These are phyloP conservation scores for Colletotrichum sp. DNA, from an alignment of 2,329 filamentous ascomycete species.

Conservation along the genomic window DNA sequence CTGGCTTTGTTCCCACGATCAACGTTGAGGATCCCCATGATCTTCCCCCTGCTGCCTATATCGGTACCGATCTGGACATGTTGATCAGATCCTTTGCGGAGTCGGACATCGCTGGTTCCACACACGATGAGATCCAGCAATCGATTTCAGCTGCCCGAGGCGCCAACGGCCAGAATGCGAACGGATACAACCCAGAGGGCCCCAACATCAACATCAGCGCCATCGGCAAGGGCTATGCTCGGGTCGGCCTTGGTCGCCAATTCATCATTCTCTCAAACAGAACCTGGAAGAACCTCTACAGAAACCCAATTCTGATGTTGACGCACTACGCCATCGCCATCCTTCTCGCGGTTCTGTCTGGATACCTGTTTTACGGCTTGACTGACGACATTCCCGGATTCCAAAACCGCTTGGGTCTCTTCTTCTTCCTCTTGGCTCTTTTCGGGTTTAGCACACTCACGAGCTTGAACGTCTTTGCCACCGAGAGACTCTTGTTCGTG, in stretches of 20 bases:
- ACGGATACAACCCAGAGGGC: slow-evolving; percentile 52
- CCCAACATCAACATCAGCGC: slow-evolving; percentile 59
- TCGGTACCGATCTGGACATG: slow-evolving; percentile 79
- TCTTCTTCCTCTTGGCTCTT: slow-evolving; percentile 95
- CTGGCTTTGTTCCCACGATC: slow-evolving; percentile 54
- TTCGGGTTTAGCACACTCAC: slow-evolving; percentile 98
- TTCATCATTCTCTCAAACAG: slow-evolving; percentile 88
- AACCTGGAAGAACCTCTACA: slow-evolving; percentile 97
- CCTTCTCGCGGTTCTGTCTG: slow-evolving; percentile 89
- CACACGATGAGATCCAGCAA: slow-evolving; percentile 79
- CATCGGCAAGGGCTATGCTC: slow-evolving; percentile 80
- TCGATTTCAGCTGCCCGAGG: slow-evolving; percentile 68
- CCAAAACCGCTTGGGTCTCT: slow-evolving; percentile 94
- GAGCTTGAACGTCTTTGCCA: slow-evolving; percentile 89
- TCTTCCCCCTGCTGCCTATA: slow-evolving; percentile 62
- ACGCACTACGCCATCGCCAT: slow-evolving; percentile 99
- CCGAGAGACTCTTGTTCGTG: slow-evolving; percentile 89
- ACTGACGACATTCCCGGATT: slow-evolving; percentile 97
- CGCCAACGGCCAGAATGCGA: slow-evolving; percentile 70
- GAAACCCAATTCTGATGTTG: slow-evolving; percentile 97
- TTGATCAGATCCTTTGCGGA: slow-evolving; percentile 77
- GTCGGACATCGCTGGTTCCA: slow-evolving; percentile 77
- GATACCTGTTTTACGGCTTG: slow-evolving; percentile 94
- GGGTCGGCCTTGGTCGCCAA: slow-evolving; percentile 80
- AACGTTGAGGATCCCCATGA: slow-evolving; percentile 74